Base-by-base conservation (phyloP, 768 basidiomycete genomes). In the Boletus speciosus region DNA sequence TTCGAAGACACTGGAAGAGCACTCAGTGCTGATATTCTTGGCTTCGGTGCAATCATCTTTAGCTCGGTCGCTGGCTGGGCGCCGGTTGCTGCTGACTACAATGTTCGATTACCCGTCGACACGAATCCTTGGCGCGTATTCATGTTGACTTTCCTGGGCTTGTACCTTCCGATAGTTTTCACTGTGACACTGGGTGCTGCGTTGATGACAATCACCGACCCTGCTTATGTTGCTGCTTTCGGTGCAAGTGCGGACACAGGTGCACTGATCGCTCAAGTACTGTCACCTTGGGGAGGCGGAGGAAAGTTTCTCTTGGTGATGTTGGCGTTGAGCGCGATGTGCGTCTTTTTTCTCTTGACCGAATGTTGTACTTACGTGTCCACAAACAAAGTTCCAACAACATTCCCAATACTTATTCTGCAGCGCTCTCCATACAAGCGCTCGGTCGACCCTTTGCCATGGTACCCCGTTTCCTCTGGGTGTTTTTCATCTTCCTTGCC, bases 11-110 rank as follows among this genome's bases (percentile, higher is more conserved):
- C 69, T 0, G 81, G 81, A 19, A 64, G 70, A 37, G 67, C 70
- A 9, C 71, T 80, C 12, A 72, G 72, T 0, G 78, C 77, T 0
- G 78, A 80, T 52, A 66, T 82, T n/a, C 67, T 83, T 11, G 72
- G 74, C 52, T 83, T 80, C 50, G 78, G 81, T 27, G 76, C 75
- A 1, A 77, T 81, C 60, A 67, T 81, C 29, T 82, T 81, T 62
- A 78, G 77, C 2, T 72, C 73, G 0, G 70, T 75, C 37, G 67
- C 74, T 10, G 78, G 81, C 60, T 80, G 78, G 81, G 75, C 78
- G 0, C 75, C 78, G 2, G 60, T 82, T 1, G 81, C 80, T 4
- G 81, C 81, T 6, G 81, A 82, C 62, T 82, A 79, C 63, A 81
- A 81, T 59, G 77, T 76, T 58, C 71, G 76, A 25, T 66, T 82